Conservation (phyloP, 2,329 filamentous ascomycete genomes). For the Colletotrichum eremochloae region DNA sequence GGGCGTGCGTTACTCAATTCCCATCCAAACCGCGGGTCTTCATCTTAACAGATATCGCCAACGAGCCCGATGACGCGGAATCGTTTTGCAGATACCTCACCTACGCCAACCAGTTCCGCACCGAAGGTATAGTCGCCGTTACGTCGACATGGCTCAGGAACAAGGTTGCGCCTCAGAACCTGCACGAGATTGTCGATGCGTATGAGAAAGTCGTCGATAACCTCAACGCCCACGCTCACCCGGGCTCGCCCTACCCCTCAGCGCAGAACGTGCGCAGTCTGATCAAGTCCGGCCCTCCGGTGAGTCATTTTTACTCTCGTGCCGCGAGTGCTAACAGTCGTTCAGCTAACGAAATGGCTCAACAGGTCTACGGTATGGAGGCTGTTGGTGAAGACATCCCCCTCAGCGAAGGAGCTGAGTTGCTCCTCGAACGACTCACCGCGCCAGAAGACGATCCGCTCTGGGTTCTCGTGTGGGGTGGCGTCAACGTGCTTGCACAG, state of each 20-base stretch:
- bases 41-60: slow-evolving; percentile 59
- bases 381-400: slow-evolving; percentile 50
- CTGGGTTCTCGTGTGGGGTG: slow-evolving; percentile 67
- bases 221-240: slow-evolving; percentile 62
- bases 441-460: slow-evolving; percentile 55
- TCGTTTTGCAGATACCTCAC: slow-evolving; percentile 59
- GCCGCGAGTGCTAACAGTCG: not conserved
- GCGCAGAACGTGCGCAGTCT: slow-evolving; percentile 52
- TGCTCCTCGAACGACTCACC: slow-evolving; percentile 54
- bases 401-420: slow-evolving; percentile 55
- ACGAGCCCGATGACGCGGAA: slow-evolving; percentile 61
- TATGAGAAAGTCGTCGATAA: slow-evolving; percentile 60
- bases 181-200: slow-evolving; percentile 58
- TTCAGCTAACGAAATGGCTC: not conserved
- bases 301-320: slow-evolving; percentile 37
- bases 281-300: slow-evolving; percentile 54
- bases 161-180: slow-evolving; percentile 57
- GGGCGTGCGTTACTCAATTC: slow-evolving; percentile 19
- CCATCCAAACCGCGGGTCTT: slow-evolving; percentile 54
- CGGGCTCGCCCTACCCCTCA: slow-evolving; percentile 57
- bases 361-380: slow-evolving; percentile 51
- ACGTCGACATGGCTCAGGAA: slow-evolving; percentile 61
- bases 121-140: slow-evolving; percentile 59
- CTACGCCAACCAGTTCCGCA: slow-evolving; percentile 62
- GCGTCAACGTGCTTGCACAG: slow-evolving; percentile 65